phyloP scores from a whole-genome alignment of 2,329 filamentous ascomycete genomes.

The Ploettnerulaceae sp. region DNA sequence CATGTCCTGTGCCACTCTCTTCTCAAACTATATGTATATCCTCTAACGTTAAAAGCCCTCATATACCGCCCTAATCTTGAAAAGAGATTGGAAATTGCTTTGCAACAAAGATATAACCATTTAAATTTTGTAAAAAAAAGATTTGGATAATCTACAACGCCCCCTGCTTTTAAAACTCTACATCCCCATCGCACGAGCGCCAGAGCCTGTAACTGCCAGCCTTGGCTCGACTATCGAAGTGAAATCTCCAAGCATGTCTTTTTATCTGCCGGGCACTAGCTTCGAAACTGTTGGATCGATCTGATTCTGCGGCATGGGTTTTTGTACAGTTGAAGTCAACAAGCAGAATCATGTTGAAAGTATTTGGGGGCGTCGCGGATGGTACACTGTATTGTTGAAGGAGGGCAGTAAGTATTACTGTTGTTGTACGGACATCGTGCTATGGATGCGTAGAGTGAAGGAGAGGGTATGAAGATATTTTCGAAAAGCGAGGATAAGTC shows the following conservation, averaged over 20 bases:
- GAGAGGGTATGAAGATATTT: conserved; percentile 34
- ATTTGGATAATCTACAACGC: conserved; percentile 25
- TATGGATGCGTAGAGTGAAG: conserved; percentile 30
- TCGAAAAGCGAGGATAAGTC: conserved; percentile 28
- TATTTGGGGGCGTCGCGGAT: conserved; percentile 36
- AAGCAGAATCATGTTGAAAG: conserved; percentile 30
- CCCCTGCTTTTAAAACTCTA: conserved; percentile 29
- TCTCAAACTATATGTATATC: no score
- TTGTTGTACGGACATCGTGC: conserved; percentile 18
- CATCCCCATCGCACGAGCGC: conserved; percentile 28
- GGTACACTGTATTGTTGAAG: conserved; percentile 38
- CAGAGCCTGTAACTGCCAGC: conserved; percentile 36
- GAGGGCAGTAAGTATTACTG: conserved; percentile 37
- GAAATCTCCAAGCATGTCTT: conserved; percentile 22
- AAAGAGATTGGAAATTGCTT: no score
- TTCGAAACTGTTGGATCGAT: conserved; percentile 26
- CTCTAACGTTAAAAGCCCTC: no score
- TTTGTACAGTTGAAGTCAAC: conserved; percentile 41
- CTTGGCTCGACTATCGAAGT: conserved; percentile 23
- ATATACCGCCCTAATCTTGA: no score
- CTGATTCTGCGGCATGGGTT: conserved; percentile 36
- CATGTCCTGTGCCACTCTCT: no score
- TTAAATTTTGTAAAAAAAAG: no score
- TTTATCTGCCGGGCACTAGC: conserved; percentile 34
- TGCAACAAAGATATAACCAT: no score